Base-by-base conservation (phyloP, 331 rosid species). In the Malus hybrid region DNA sequence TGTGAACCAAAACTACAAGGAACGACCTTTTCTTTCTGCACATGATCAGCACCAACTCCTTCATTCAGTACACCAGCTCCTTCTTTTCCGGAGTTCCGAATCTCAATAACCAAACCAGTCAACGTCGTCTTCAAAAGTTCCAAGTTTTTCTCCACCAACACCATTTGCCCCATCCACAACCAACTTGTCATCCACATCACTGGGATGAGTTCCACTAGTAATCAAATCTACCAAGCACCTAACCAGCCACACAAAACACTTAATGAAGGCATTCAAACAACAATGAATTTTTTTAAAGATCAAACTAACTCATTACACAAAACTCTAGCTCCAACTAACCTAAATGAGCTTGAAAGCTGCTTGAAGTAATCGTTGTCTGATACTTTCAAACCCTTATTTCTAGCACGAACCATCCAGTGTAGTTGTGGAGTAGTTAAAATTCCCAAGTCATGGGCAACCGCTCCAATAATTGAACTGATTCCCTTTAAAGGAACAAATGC, bases 21-120 rank as follows among this genome's bases (percentile, higher is more conserved):
- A 80, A 80, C 88, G 70, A 85, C 84, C 88, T 92, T 94, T 87
- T 94, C 99, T 85, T 94, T 94, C 84, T 94, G 99, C 89, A 90
- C 99, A 78, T 82, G 90, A 88, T 92, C 99, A 72, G 99, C 99
- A 56, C 99, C 99, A 44, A 90, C 97, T 55, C 95, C 96, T 68
- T 94, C 97, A 77, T 94, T 94, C 65, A 90, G 86, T 33, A 90
- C 82, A 29, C 99, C 99, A 39, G 12, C 46, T 75, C 84, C 92
- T 80, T 84, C 92, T 72, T 85, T 86, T 74, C 95, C 84, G 42
- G 87, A 78, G 77, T 94, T 94, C 36, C 96, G 91, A 69, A 90
- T 83, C 84, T 90, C 96, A 85, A 91, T 77, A 72, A 76, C 77
- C 86, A 88, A 72, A 77, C 57, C 86, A 79, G 71, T 80, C 82